phyloP scores from a whole-genome alignment of 2,329 filamentous ascomycete species.

The Colletotrichum simmondsii region DNA sequence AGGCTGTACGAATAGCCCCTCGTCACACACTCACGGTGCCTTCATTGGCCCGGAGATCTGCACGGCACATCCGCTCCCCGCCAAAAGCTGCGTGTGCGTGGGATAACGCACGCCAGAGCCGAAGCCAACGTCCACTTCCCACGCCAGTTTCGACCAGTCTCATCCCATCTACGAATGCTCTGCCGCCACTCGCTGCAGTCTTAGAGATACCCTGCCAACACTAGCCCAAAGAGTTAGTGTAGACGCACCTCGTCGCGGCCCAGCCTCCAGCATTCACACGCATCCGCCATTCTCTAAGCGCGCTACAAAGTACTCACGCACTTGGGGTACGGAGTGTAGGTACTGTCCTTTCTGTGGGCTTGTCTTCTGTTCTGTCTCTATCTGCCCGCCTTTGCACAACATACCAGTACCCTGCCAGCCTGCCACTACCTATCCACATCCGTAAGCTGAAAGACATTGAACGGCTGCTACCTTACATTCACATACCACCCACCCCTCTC shows the following conservation, averaged over 20 bases:
- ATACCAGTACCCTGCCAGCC: background rate
- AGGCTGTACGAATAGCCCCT: background rate
- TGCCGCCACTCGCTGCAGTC: background rate
- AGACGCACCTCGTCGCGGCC: conserved; percentile 9
- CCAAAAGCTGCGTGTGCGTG: conserved; percentile 11
- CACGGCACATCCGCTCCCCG: conserved; percentile 26
- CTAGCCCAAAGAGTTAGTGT: background rate
- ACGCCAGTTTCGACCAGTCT: conserved; percentile 1
- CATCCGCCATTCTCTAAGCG: conserved; percentile 15
- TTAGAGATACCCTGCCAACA: background rate
- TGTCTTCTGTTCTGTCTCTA: background rate
- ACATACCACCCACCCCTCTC: conserved; percentile 7
- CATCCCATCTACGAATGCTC: background rate
- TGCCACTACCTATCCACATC: background rate
- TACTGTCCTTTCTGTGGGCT: background rate
- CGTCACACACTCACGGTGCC: conserved; percentile 10
- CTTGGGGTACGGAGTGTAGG: background rate
- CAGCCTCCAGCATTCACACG: conserved; percentile 2
- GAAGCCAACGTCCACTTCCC: background rate
- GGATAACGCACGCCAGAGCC: conserved; percentile 10
- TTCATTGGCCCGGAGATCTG: conserved; percentile 26
- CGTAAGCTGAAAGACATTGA: conserved; percentile 13
- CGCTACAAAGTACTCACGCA: background rate
- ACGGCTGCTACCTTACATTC: background rate
- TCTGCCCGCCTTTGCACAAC: background rate